Evolutionary conservation across 75 land plant genomes (phyloP).

Genomic region (Cryptomeria japonica): DNA sequence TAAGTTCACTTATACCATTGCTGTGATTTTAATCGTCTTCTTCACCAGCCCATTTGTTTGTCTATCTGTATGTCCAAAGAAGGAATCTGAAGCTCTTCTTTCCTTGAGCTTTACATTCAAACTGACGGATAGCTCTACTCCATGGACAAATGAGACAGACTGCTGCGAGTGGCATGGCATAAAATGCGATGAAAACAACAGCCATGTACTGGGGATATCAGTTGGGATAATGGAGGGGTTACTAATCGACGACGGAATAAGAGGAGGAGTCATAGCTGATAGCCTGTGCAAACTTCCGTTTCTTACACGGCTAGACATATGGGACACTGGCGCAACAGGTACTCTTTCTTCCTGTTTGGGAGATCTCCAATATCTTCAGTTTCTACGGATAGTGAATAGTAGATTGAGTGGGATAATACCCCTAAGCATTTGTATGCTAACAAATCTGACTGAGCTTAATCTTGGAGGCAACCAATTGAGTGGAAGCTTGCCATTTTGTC

Average conservation of each 20-base stretch:
- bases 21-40: too few relatives aligned
- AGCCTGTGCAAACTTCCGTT: not conserved
- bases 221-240: not conserved
- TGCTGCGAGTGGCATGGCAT: not conserved
- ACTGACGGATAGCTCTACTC: not conserved
- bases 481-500: slow-evolving; percentile 17
- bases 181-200: not conserved
- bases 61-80: not conserved
- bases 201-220: not conserved
- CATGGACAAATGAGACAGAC: not conserved
- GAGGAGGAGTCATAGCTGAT: not conserved
- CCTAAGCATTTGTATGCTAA: slow-evolving; percentile 4
- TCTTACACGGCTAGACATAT: not conserved
- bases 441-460: slow-evolving; percentile 11
- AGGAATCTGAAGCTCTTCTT: slow-evolving; percentile 16
- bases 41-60: too few relatives aligned
- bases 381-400: not conserved
- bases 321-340: not conserved
- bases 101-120: not conserved
- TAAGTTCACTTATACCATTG: too few relatives aligned
- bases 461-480: slow-evolving; percentile 8
- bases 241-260: not conserved
- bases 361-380: not conserved
- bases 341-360: not conserved
- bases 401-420: not conserved